Evolutionary conservation across 2,329 filamentous ascomycete species (phyloP).

Genomic region (Aspergillus brasiliensis): DNA sequence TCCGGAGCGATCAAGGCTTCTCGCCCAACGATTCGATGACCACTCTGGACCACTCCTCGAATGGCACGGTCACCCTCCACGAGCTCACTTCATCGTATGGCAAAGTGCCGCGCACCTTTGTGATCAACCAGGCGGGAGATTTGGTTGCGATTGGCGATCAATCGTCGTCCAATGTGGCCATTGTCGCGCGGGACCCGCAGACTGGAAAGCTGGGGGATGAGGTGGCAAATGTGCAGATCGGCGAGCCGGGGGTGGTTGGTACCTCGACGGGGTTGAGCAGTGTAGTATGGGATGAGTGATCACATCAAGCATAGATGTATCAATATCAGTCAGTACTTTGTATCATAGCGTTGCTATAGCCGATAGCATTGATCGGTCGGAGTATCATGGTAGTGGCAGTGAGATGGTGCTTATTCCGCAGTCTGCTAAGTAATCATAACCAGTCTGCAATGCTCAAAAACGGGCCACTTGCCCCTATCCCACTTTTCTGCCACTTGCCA

Average conservation of each 20-base stretch:
- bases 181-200: conserved; percentile 61
- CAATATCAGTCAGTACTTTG: too few relatives aligned
- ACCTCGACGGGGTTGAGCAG: conserved; percentile 36
- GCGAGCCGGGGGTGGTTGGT: conserved; percentile 29
- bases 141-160: conserved; percentile 69
- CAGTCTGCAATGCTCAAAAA: too few relatives aligned
- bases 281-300: conserved; percentile 37
- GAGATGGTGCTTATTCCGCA: too few relatives aligned
- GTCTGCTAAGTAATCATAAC: too few relatives aligned
- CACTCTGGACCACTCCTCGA: conserved; percentile 49
- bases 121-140: conserved; percentile 64
- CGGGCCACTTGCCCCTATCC: not conserved
- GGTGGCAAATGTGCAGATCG: conserved; percentile 34
- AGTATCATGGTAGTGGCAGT: too few relatives aligned
- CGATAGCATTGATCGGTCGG: too few relatives aligned
- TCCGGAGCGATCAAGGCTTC: conserved; percentile 35
- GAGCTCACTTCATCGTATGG: conserved; percentile 67
- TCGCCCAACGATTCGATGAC: conserved; percentile 33
- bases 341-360: too few relatives aligned
- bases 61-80: conserved; percentile 60
- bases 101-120: conserved; percentile 66
- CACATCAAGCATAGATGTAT: too few relatives aligned
- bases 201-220: conserved; percentile 60
- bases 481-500: not conserved
- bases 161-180: conserved; percentile 59